phyloP scores from a whole-genome alignment of 1,139 yeast species.

The Debaryomyces nepalensis region DNA sequence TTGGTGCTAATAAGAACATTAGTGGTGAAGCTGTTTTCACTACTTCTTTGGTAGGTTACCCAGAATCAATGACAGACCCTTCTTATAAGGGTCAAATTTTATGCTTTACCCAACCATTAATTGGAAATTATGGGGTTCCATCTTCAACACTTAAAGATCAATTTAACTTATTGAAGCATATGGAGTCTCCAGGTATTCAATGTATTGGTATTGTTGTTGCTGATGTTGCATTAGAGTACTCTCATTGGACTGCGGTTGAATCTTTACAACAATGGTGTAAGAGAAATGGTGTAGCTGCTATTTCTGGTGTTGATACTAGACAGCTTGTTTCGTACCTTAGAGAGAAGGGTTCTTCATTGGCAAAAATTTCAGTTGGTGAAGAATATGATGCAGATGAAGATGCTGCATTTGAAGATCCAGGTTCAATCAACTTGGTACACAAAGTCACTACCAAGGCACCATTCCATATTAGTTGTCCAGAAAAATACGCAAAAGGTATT shows the following conservation, averaged over 20 bases:
- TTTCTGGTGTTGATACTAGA: constrained; percentile 96
- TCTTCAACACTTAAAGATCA: constrained; percentile 79
- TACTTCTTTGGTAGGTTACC: constrained; percentile 95
- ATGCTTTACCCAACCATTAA: constrained; percentile 94
- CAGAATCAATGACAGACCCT: constrained; percentile 98
- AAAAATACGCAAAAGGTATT: constrained; percentile 56
- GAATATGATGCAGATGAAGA: constrained; percentile 90
- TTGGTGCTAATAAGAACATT: constrained; percentile 89
- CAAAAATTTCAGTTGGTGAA: constrained; percentile 86
- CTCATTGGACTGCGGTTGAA: constrained; percentile 99
- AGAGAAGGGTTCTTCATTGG: constrained; percentile 94
- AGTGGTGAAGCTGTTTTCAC: constrained; percentile 98
- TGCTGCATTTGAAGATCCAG: constrained; percentile 93
- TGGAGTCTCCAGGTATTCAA: constrained; percentile 90
- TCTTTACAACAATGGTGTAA: constrained; percentile 94
- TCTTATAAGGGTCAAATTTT: constrained; percentile 95
- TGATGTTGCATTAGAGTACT: constrained; percentile 91
- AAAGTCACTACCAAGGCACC: constrained; percentile 96
- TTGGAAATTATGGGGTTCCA: constrained; percentile 98
- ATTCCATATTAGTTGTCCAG: constrained; percentile 78
- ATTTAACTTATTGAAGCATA: constrained; percentile 81
- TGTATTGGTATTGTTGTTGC: constrained; percentile 96
- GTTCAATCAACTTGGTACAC: constrained; percentile 85
- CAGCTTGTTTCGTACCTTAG: constrained; percentile 89
- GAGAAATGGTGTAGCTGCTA: constrained; percentile 95